Base-by-base conservation (phyloP, 176 grass and related monocot genomes). In the Secale cereale region DNA sequence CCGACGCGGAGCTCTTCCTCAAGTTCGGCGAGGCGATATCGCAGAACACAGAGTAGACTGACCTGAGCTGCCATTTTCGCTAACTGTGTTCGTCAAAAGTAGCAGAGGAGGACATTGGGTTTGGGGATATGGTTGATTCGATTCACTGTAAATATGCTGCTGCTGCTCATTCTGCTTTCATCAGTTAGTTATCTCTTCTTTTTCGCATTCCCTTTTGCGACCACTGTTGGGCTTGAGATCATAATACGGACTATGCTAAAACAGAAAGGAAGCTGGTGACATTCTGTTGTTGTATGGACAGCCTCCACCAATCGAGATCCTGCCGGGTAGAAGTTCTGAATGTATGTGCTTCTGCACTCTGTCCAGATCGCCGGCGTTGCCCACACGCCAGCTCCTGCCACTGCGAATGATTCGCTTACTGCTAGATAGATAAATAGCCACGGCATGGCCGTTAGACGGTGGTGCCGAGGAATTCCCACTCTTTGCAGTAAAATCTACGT, bases 1-100 rank as follows among this genome's bases (percentile, higher is more conserved):
- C 96, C 0, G 96, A 98, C 28, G 89, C 89, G 2, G 93, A 98
- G 65, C 91, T 95, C 72, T 98, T 98, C 81, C 87, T 95, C 74
- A 98, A 95, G 71, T 98, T 98, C 54, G 93, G 96, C 10, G 93
- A 95, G 93, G 96, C 81, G 22, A 98, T 98, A 75, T 95, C 93
- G 2, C 96, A 83, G 15, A 91, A 89, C 70, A 92, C 83, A 1
- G 87, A 92, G 32, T 98, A 85, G 93, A 64, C 20, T 9, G 15
- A 20, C 59, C 37, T 22, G 41, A 45, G 41, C 41, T 4, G 41
- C 32, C 56, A 54, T 84, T 80, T 87, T 27, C 41, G 74, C 60
- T 78, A 84, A 23, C 56, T 46, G 12, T 86, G 13, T 45, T 45
- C 12, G 41, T 12, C 7, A 22, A 9, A 74, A 80, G 59, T 60